Evolutionary conservation across 148 eudicot genomes (phyloP), one percentile per base, ranked within the genome.

Genomic region (Vaccinium darrowii): DNA sequence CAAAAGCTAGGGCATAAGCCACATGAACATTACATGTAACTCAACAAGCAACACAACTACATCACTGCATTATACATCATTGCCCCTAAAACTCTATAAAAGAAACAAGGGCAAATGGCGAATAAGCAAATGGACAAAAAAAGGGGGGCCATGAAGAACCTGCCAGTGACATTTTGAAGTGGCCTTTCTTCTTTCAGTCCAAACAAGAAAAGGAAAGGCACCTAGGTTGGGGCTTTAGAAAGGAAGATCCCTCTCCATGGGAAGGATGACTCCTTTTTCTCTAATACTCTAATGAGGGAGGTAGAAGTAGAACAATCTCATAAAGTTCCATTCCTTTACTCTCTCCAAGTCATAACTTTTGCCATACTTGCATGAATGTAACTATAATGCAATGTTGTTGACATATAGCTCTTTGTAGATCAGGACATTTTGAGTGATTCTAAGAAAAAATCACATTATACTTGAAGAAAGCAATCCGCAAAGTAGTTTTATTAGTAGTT

Each of bases 201-300:
- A 16, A 33, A 27, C 47, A 19, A 18, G 47, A 75, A 0, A 33
- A 27, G 27, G 27, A 27, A 33, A 75, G 18, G 52, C 25, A 75
- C 78, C 53, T 75, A 43, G 53, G 52, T 75, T 75, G 78, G 69
- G 53, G 53, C 78, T 75, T 75, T 75, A 47, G 78, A 75, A 75
- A 39, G 52, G 6, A 27, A 43, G 21, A 43, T 75, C 78, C 78
- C 25, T 75, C 12, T 43, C 78, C 51, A 47, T 43, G 51, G 52
- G 50, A 16, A 19, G 51, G 23, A 39, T n/a, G 74, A 75, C 78
- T 75, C 2, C 8, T 25, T 43, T 2, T 43, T 43, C n/a, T 43
- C 14, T 39, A 19, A 43, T 15, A 13, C n/a, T 43, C 14, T 39
- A 8, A 43, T 15, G 25, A 43, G 52, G 19, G 47, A 75, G 53